Base-by-base conservation (phyloP, 768 basidiomycete species). In the Xerocomus brunneocitrinus region DNA sequence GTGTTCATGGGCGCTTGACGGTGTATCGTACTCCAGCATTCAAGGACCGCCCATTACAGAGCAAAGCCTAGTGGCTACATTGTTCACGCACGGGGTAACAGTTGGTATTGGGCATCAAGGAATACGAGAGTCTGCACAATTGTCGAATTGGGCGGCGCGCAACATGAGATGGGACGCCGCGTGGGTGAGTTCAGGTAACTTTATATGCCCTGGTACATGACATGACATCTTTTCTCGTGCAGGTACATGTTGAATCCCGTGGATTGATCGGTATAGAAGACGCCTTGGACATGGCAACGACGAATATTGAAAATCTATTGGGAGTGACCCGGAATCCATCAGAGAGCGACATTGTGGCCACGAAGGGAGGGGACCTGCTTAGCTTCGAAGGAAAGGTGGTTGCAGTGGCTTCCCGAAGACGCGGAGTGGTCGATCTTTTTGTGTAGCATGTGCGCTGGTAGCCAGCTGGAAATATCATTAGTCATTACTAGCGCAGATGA, bases 131-230 rank as follows among this genome's bases (percentile, higher is more conserved):
- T 79, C 58, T 79, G 82, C 36, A 81, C 84, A 25, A 69, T 87
- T 27, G 89, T 95, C 67, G 77, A 92, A 50, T 74, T 98, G 54
- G 76, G 98, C 50, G 76, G 97, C 47, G 91, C 94, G 6, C 87
- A 91, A 58, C 87, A 88, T 50, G 91, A 94, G 38, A 84, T 69
- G 95, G 98, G 66, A 98, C 81, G 65, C 70, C 88, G 67, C 80
- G 87, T 50, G 98, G 95, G 97, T 97, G 94, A 87, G 95, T 87
- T 47, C 43, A 78, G 25, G 14, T 16, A 14, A 19, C 10, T 16
- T 6, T 25, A 30, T 34, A 31, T 45, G 41, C 31, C 13, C 10
- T 8, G 22, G 34, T 22, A 27, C 36, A n/a, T 45, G 44, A 59
- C 41, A 40, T 1, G 28, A 34, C n/a, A 3, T 50, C 30, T 25